Conservation (phyloP, 495 filamentous ascomycete species). For the Neurospora sp. region DNA sequence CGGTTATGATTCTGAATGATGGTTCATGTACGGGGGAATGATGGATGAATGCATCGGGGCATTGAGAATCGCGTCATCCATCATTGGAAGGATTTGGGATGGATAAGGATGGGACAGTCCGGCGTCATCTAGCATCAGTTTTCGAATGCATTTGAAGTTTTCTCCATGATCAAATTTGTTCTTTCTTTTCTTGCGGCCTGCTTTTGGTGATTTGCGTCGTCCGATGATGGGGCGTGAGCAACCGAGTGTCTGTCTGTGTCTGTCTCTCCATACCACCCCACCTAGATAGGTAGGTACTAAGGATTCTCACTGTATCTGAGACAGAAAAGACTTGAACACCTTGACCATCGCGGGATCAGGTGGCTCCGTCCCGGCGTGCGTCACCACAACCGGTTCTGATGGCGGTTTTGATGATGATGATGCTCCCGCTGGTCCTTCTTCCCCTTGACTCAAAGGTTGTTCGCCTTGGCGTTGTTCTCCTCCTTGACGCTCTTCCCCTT, state of each 20-base stretch:
- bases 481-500: background rate
- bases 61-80: background rate
- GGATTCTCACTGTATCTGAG: background rate
- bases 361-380: background rate
- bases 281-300: too few species aligned
- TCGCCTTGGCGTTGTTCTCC: too few species aligned
- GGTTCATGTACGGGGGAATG: background rate
- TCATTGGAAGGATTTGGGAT: background rate
- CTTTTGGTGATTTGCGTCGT: too few species aligned
- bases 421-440: background rate
- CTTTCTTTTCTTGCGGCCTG: too few species aligned
- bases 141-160: background rate
- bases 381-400: background rate
- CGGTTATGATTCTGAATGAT: background rate
- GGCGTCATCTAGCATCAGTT: background rate
- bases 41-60: background rate
- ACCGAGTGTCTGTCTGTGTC: too few species aligned
- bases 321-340: background rate
- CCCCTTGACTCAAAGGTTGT: too few species aligned
- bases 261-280: too few species aligned
- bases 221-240: too few species aligned
- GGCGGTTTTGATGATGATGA: background rate
- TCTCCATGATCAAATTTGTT: background rate
- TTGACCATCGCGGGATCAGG: background rate
- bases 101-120: background rate